Percentiles rank a stretch among this genome's conserved stretches.
phyloP scores from a whole-genome alignment of 495 filamentous ascomycete genomes.

The Recurvomyces mirabilis region DNA sequence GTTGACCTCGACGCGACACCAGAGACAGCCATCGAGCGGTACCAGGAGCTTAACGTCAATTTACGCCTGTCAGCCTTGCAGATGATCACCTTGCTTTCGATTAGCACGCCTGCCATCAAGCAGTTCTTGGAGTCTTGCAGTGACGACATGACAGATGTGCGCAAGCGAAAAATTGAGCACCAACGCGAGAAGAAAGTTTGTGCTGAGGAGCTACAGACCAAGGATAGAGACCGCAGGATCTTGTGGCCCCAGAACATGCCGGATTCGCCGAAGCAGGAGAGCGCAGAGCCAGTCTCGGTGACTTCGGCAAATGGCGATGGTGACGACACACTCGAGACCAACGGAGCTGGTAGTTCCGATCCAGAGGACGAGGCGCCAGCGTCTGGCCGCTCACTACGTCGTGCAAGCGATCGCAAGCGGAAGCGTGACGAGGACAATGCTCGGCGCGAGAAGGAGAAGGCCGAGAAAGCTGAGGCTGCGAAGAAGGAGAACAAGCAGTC shows the following conservation, averaged over 20 bases:
- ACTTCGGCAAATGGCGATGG: constrained; percentile 53
- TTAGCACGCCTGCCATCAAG: constrained; percentile 72
- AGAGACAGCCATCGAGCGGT: constrained; percentile 60
- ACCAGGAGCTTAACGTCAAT: constrained; percentile 68
- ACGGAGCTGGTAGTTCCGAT: constrained; percentile 33
- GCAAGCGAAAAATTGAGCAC: constrained; percentile 90
- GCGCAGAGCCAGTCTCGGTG: constrained; percentile 46
- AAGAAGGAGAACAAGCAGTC: constrained; percentile 70
- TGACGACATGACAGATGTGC: constrained; percentile 80
- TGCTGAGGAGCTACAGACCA: constrained; percentile 66
- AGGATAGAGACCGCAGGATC: constrained; percentile 81
- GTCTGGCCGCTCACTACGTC: constrained; percentile 60
- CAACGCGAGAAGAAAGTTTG: constrained; percentile 72
- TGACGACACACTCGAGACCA: constrained; percentile 24
- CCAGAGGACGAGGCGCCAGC: constrained; percentile 49
- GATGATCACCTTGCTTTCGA: constrained; percentile 76
- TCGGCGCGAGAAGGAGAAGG: constrained; percentile 54
- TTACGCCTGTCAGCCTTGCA: constrained; percentile 68
- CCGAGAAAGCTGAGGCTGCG: constrained; percentile 61
- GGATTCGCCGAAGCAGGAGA: constrained; percentile 46
- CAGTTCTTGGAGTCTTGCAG: constrained; percentile 83
- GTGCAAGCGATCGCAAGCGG: constrained; percentile 52
- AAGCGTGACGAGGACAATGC: constrained; percentile 60
- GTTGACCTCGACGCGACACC: constrained; percentile 57
- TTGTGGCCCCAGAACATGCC: constrained; percentile 64